Evolutionary conservation across 2,329 filamentous ascomycete species (phyloP).

Genomic region (Paracoccidioides lutzii): DNA sequence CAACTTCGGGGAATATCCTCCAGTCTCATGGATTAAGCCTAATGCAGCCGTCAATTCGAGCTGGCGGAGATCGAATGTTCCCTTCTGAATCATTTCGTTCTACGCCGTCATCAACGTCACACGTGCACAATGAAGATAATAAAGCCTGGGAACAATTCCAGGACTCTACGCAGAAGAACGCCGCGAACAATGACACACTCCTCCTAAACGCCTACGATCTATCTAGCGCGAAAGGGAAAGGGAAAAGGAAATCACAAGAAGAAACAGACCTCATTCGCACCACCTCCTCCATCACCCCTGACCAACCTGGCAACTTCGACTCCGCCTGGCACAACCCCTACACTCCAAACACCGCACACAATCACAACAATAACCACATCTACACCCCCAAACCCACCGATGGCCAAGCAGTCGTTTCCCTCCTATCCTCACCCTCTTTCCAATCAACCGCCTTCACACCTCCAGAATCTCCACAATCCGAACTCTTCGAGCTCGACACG

Average conservation of each 20-base stretch:
- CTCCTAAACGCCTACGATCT: background rate
- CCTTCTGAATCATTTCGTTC: constrained; percentile 16
- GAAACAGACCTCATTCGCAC: background rate
- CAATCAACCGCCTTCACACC: constrained; percentile 12
- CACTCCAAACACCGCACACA: background rate
- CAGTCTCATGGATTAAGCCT: background rate
- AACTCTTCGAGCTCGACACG: constrained; percentile 18
- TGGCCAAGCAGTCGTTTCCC: constrained; percentile 29
- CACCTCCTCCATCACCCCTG: background rate
- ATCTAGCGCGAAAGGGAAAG: constrained; percentile 10
- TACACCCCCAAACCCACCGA: constrained; percentile 18
- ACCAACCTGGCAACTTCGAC: constrained; percentile 7
- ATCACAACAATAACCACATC: constrained; percentile 7
- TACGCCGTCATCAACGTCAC: background rate
- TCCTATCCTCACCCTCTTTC: constrained; percentile 26
- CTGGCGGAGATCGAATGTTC: background rate
- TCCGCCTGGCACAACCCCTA: constrained; percentile 14
- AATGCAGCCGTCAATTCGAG: constrained; percentile 4
- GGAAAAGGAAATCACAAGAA: constrained; percentile 7
- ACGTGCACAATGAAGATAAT: constrained; percentile 8
- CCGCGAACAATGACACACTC: background rate
- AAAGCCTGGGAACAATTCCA: constrained; percentile 16
- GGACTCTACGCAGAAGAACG: constrained; percentile 3
- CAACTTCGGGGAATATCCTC: background rate
- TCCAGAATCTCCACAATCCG: constrained; percentile 13